A percentile compares a stretch with the other conserved stretches of the same genome.
These are phyloP conservation scores for Lactarius pseudohatsudake DNA, from an alignment of 768 basidiomycete genomes.

Conservation along the genomic window DNA sequence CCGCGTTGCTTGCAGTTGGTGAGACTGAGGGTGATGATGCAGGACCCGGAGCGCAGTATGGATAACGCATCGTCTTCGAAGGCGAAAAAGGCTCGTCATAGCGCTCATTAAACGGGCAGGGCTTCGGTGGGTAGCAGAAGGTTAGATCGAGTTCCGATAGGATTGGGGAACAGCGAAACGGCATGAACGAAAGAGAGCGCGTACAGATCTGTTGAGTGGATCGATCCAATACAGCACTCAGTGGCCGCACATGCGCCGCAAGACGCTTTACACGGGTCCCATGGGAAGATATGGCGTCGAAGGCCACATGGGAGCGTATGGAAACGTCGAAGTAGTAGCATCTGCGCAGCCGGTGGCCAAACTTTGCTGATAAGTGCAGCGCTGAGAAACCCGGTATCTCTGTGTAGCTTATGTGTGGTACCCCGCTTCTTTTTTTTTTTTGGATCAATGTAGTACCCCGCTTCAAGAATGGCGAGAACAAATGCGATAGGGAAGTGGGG, in stretches of 20 bases:
- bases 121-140: slow-evolving; percentile 59
- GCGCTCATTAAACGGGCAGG: slow-evolving; percentile 23
- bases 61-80: slow-evolving; percentile 45
- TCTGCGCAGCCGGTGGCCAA: slow-evolving; percentile 66
- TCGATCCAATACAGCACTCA: slow-evolving; percentile 59
- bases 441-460: no score
- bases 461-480: slow-evolving; percentile 60
- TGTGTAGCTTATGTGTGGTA: slow-evolving; percentile 39
- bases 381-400: slow-evolving; percentile 42
- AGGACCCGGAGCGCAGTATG: slow-evolving; percentile 54
- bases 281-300: slow-evolving; percentile 48
- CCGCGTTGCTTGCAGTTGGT: slow-evolving; percentile 54
- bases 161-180: slow-evolving; percentile 56
- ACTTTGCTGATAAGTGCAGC: slow-evolving; percentile 61
- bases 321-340: slow-evolving; percentile 59
- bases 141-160: slow-evolving; percentile 55
- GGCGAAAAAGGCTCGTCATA: slow-evolving; percentile 24
- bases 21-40: slow-evolving; percentile 51
- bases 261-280: slow-evolving; percentile 45
- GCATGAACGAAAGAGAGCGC: slow-evolving; percentile 58
- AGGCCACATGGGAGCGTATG: slow-evolving; percentile 54
- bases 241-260: slow-evolving; percentile 54
- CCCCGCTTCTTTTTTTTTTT: no score
- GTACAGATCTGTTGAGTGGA: slow-evolving; percentile 55
- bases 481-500: slow-evolving; percentile 58